Conservation (phyloP, 768 basidiomycete genomes). For the Tubosaeta sp. region DNA sequence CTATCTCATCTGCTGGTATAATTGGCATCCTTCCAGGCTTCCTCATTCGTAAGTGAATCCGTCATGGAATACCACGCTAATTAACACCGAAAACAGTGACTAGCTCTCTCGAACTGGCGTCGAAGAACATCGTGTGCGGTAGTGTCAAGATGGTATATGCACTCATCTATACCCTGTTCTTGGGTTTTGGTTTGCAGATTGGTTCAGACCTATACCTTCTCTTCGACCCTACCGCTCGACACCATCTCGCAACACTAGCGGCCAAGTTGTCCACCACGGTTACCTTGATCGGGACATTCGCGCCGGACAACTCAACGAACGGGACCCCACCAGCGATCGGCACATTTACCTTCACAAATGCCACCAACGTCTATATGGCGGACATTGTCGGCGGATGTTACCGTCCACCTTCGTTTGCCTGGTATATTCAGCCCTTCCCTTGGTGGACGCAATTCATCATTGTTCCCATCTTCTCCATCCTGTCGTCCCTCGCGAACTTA, state of each 20-base stretch:
- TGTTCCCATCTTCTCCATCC: slow-evolving; percentile 68
- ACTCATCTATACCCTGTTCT: slow-evolving; percentile 80
- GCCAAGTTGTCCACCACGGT: slow-evolving; percentile 45
- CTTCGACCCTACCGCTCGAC: slow-evolving; percentile 56
- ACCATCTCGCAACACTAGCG: slow-evolving; percentile 50
- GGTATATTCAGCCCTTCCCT: slow-evolving; percentile 83
- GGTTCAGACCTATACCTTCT: slow-evolving; percentile 78
- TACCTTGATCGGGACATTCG: slow-evolving; percentile 62
- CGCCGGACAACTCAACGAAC: slow-evolving; percentile 48
- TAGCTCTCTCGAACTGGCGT: slow-evolving; percentile 78
- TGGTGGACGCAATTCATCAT: slow-evolving; percentile 72
- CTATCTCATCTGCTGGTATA: slow-evolving; percentile 83
- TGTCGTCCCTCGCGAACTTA: slow-evolving; percentile 72
- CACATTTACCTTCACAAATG: slow-evolving; percentile 64
- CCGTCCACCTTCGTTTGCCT: slow-evolving; percentile 57
- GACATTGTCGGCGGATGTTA: slow-evolving; percentile 68
- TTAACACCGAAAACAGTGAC: slow-evolving; percentile 47
- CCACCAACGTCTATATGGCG: slow-evolving; percentile 39
- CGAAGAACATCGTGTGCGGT: slow-evolving; percentile 81
- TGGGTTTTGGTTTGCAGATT: slow-evolving; percentile 82
- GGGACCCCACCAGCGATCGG: slow-evolving; percentile 46
- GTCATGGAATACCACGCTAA: background rate
- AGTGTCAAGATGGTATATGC: slow-evolving; percentile 88
- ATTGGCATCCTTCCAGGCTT: slow-evolving; percentile 90
- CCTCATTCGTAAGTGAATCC: slow-evolving; percentile 56